Evolutionary conservation across 225 moss, liverwort and hornwort genomes (phyloP), one percentile per base, ranked within the genome.

Genomic region (Pseudoscleropodium purum): DNA sequence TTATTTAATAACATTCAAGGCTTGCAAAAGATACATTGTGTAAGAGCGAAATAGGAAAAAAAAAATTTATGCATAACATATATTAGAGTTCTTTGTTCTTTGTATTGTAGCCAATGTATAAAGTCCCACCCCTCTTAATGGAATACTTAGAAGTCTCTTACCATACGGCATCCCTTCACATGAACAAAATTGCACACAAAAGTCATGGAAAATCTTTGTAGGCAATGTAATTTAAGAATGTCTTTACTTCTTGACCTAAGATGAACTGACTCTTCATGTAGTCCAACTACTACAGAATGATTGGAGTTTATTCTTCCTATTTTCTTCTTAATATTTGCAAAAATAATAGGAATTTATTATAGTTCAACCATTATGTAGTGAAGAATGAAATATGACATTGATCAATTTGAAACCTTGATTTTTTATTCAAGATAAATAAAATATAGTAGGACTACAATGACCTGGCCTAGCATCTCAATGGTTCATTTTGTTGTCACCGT

Each of bases 351-450:
- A 0, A 18, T 7, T 5, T 13, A 5, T 34, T 76, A 7, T 51
- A 19, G 8, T 33, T 13, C 13, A 51, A 49, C 12, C 0, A 23
- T 4, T 64, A 49, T 7, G 1, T 8, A 13, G 2, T 21, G 30
- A 51, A 51, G 5, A 10, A 34, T 52, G 2, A 47, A 31, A 30
- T 2, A 75, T 29, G 19, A 33, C 20, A 51, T 76, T 51, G 2
- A 21, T 51, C 51, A 21, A 52, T 21, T 0, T 2, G 0, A 76
- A 76, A 3, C 5, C 3, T 0, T 4, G 1, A 51, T 21, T 21
- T 6, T 51, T 76, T 51, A 2, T 52, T 8, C 2, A 34, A 76
- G 2, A 13, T 8, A 51, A 75, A 18, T 6, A 16, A 30, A 47
- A 30, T 11, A 29, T 31, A 47, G 2, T 18, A 47, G 4, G 11